phyloP scores from a whole-genome alignment of 225 moss, liverwort and hornwort species.

The Anthoceros angustus region DNA sequence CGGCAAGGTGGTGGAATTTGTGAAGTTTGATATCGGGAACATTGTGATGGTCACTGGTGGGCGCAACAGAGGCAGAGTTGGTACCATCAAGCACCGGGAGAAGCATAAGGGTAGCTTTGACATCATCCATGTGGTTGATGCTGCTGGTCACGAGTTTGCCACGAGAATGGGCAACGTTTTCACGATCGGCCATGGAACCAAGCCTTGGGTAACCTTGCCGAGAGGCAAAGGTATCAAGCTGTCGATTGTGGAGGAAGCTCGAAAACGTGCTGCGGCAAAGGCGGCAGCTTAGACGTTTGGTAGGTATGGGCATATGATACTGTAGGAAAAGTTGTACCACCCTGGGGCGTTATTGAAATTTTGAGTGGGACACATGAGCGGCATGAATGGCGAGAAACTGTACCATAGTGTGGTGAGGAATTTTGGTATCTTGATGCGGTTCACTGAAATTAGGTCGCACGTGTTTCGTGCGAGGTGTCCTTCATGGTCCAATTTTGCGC shows the following conservation, averaged over 20 bases:
- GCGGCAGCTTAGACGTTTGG: constrained; percentile 42
- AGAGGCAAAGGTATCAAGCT: constrained; percentile 95
- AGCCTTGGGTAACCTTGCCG: constrained; percentile 75
- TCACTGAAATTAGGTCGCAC: no score
- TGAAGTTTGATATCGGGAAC: constrained; percentile 87
- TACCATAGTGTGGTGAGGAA: no score
- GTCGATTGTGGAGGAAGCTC: constrained; percentile 57
- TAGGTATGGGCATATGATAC: no score
- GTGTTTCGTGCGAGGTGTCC: no score
- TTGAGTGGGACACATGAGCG: no score
- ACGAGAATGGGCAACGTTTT: constrained; percentile 92
- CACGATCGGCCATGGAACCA: constrained; percentile 56
- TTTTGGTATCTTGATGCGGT: no score
- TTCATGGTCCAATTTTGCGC: no score
- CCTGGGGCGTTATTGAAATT: no score
- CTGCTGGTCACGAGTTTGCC: constrained; percentile 68
- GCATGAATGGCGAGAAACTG: no score
- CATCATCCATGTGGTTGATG: constrained; percentile 70
- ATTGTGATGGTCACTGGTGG: constrained; percentile 86
- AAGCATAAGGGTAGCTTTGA: constrained; percentile 97
- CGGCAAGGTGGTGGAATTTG: constrained; percentile 76
- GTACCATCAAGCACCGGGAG: constrained; percentile 80
- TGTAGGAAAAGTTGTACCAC: no score
- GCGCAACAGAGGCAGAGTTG: constrained; percentile 85
- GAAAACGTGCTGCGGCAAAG: constrained; percentile 46